A percentile compares a stretch with the other conserved stretches of the same genome.
phyloP scores from a whole-genome alignment of 257 asterid genomes.

The Mitragyna speciosa region DNA sequence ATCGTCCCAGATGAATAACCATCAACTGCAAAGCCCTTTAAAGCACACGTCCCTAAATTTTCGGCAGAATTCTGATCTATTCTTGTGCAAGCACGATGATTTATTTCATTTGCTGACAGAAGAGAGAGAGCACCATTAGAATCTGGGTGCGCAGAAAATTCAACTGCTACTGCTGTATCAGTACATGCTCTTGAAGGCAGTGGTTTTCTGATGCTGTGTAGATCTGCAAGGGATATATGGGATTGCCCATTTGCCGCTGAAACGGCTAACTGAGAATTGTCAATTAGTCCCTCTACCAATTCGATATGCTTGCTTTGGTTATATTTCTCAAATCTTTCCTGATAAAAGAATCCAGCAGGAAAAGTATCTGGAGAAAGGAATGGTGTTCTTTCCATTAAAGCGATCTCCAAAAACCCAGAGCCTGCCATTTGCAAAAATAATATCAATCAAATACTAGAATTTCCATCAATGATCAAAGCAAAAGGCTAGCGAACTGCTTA shows the following conservation, averaged over 20 bases:
- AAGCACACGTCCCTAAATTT: neutral
- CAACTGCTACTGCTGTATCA: conserved; percentile 24
- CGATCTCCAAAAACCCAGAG: conserved; percentile 35
- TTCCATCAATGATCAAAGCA: neutral
- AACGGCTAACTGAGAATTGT: conserved; percentile 22
- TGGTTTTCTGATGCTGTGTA: conserved; percentile 18
- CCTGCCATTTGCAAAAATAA: conserved; percentile 29
- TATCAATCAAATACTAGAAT: neutral
- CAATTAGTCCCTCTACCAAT: conserved; percentile 26
- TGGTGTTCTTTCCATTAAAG: conserved; percentile 35
- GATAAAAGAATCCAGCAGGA: conserved; percentile 37
- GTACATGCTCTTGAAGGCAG: conserved; percentile 25
- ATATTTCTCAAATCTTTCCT: conserved; percentile 30
- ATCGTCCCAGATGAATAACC: conserved; percentile 13
- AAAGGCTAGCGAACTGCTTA: neutral
- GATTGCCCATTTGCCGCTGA: conserved; percentile 18
- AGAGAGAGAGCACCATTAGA: conserved; percentile 69
- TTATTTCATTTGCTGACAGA: conserved; percentile 54
- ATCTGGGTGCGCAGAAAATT: conserved; percentile 31
- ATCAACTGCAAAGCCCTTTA: neutral
- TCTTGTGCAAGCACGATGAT: conserved; percentile 11
- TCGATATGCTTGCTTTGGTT: conserved; percentile 15
- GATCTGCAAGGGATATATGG: conserved; percentile 20
- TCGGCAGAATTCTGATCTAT: conserved; percentile 18
- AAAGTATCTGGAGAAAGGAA: conserved; percentile 37